Conservation (phyloP, 352 stramenopile species). For the Pythium aphanidermatum region DNA sequence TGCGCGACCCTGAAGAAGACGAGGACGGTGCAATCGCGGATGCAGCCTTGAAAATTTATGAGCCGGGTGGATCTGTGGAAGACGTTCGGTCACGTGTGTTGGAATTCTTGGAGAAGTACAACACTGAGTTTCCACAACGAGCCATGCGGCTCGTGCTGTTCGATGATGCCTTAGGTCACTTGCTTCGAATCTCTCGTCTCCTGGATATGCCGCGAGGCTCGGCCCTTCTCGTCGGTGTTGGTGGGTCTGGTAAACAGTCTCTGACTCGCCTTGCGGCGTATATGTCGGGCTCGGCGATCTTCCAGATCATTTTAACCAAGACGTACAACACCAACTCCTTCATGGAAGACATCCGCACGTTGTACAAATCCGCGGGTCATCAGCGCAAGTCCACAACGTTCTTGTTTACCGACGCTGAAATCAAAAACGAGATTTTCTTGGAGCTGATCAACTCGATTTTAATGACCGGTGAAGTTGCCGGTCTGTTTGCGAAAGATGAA, state of each 20-base stretch:
- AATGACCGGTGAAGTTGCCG: slow-evolving; percentile 98
- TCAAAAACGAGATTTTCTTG: slow-evolving; percentile 99
- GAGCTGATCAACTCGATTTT: slow-evolving; percentile 98
- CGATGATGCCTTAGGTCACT: slow-evolving; percentile 95
- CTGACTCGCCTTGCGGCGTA: slow-evolving; percentile 95
- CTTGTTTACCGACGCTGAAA: slow-evolving; percentile 98
- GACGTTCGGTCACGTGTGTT: slow-evolving; percentile 90
- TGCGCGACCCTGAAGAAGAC: slow-evolving; percentile 96
- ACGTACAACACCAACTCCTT: slow-evolving; percentile 97
- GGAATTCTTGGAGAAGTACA: slow-evolving; percentile 97
- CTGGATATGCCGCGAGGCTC: slow-evolving; percentile 96
- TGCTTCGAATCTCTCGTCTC: slow-evolving; percentile 95
- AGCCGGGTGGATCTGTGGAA: slow-evolving; percentile 91
- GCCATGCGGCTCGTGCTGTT: slow-evolving; percentile 98
- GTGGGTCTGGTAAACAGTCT: slow-evolving; percentile 96
- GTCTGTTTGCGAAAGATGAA: slow-evolving; percentile 98
- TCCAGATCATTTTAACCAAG: slow-evolving; percentile 98
- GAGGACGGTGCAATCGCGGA: slow-evolving; percentile 93
- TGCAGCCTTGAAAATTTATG: slow-evolving; percentile 96
- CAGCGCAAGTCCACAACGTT: slow-evolving; percentile 96
- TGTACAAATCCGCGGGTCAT: slow-evolving; percentile 97
- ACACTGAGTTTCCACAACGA: slow-evolving; percentile 94
- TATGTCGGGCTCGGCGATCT: slow-evolving; percentile 95
- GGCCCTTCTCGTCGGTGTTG: slow-evolving; percentile 95
- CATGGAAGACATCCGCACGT: slow-evolving; percentile 94